phyloP scores from a whole-genome alignment of 1,284 basidiomycete genomes.

The Trametes polyzona region DNA sequence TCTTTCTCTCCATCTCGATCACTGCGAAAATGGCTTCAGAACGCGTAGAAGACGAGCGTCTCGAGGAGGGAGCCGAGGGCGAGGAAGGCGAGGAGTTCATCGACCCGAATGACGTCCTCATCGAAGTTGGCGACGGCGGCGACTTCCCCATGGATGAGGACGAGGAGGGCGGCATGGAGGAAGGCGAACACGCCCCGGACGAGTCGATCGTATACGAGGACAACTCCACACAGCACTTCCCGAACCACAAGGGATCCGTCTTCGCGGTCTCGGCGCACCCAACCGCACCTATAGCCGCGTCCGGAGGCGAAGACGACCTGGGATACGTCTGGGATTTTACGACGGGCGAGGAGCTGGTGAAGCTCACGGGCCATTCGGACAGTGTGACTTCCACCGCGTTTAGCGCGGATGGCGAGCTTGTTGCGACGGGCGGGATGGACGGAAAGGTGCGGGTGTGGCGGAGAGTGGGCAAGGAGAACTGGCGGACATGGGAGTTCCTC shows the following conservation, averaged over 20 bases:
- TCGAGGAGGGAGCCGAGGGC: slow-evolving; percentile 37
- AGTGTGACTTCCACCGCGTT: slow-evolving; percentile 85
- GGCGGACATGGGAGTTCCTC: slow-evolving; percentile 88
- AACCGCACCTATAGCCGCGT: slow-evolving; percentile 82
- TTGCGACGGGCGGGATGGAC: slow-evolving; percentile 98
- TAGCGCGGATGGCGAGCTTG: slow-evolving; percentile 88
- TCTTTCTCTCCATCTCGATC: neutral
- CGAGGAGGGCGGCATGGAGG: slow-evolving; percentile 56
- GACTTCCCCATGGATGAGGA: slow-evolving; percentile 80
- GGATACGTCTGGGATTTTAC: slow-evolving; percentile 95
- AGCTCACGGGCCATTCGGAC: slow-evolving; percentile 91
- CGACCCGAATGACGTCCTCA: slow-evolving; percentile 61
- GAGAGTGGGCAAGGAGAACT: slow-evolving; percentile 75
- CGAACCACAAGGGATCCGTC: slow-evolving; percentile 72
- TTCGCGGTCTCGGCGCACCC: slow-evolving; percentile 90
- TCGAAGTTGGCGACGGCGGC: slow-evolving; percentile 69
- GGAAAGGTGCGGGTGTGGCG: slow-evolving; percentile 92
- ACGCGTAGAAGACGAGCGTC: slow-evolving; percentile 42
- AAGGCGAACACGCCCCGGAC: slow-evolving; percentile 37
- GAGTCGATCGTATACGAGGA: slow-evolving; percentile 52
- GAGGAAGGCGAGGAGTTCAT: slow-evolving; percentile 58
- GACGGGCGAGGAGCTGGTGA: slow-evolving; percentile 80
- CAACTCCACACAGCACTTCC: slow-evolving; percentile 72
- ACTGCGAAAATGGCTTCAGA: slow-evolving; percentile 27
- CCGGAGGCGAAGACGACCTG: slow-evolving; percentile 94